Conservation (phyloP, 306 rosid genomes). For the Luffa aegyptiaca region DNA sequence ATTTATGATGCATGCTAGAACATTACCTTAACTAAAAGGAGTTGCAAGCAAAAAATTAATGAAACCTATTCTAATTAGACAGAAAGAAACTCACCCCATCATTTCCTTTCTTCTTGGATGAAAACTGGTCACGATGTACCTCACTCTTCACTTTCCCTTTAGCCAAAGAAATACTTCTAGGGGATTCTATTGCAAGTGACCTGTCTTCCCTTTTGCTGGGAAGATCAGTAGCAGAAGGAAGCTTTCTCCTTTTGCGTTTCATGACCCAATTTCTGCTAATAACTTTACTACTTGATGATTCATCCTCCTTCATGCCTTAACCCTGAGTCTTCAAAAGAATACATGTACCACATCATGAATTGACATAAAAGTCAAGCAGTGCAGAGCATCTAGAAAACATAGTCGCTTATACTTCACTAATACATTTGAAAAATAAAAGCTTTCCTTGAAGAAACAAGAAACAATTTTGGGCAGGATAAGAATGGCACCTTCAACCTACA, state of each 20-base stretch:
- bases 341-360: slow-evolving; percentile 18
- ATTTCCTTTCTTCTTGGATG: slow-evolving; percentile 89
- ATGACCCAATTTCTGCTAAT: slow-evolving; percentile 85
- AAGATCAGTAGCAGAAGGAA: slow-evolving; percentile 42
- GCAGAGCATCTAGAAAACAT: not conserved
- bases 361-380: not conserved
- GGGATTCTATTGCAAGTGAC: slow-evolving; percentile 46
- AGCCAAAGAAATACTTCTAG: slow-evolving; percentile 39
- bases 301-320: slow-evolving; percentile 62
- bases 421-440: not conserved
- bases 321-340: slow-evolving; percentile 15
- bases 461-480: not conserved
- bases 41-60: not conserved
- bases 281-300: slow-evolving; percentile 57
- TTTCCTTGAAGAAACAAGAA: not conserved
- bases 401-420: not conserved
- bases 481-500: slow-evolving; percentile 1
- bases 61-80: not conserved
- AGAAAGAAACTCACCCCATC: slow-evolving; percentile 77
- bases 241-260: slow-evolving; percentile 93
- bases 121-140: slow-evolving; percentile 31
- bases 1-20: not conserved
- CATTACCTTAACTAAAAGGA: not conserved
- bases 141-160: slow-evolving; percentile 46
- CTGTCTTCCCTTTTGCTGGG: slow-evolving; percentile 58